Base-by-base conservation (phyloP, 2,329 filamentous ascomycete genomes). In the Apiospora malaysiana region DNA sequence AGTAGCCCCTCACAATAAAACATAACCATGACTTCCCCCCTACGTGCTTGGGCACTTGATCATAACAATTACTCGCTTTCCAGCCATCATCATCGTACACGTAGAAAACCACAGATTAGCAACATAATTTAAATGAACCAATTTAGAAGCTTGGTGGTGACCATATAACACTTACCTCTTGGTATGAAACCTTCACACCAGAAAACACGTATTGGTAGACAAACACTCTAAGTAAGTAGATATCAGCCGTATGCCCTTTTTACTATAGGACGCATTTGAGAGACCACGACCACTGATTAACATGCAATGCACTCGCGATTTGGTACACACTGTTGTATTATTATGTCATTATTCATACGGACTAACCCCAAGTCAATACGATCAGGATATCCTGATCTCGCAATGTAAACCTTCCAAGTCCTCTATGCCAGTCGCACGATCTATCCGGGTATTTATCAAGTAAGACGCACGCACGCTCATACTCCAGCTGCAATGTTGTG, bases 381-480 rank as follows among this genome's bases (percentile, higher is more conserved):
- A 59, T 9, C 18, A 59, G 51, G 16, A 18, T 37, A 9, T n/a
- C 32, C 10, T 40, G 21, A 4, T 21, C 32, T 63, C 32, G 56
- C 21, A 40, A 12, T 9, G 18, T 63, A 18, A 63, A 40, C 21
- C 51, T 21, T 12, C 27, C 27, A 40, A 40, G 56, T n/a, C 56
- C 56, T 8, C 14, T n/a, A 40, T 40, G 56, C 56, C 56, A 63
- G 21, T 63, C 32, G 18, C 16, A 51, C 12, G 47, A 51, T 56
- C 49, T 63, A 63, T 63, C 18, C 18, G 56, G 56, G 56, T 63
- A 63, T 63, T 63, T 23, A 3, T 32, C 7, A 63, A 63, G 56
- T 21, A 63, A 63, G 27, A 14, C 56, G n/a, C 3, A 14, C 56
- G n/a, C 3, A 27, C 56, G 32, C 21, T 37, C 18, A 63, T n/a